phyloP scores from a whole-genome alignment of 352 stramenopile genomes.

The Globisporangium heterothallicum region DNA sequence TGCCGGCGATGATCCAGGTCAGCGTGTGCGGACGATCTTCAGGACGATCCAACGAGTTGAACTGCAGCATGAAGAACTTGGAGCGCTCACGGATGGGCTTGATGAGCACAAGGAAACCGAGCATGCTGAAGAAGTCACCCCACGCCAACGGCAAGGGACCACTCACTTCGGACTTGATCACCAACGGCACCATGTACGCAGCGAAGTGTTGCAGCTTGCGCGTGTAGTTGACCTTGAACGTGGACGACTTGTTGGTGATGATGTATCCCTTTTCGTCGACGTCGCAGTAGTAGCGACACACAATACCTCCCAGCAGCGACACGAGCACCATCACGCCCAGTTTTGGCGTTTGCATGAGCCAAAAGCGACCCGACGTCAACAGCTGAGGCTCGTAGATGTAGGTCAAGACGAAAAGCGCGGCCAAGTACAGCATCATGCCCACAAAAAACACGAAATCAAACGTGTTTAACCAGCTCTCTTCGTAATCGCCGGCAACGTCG shows the following conservation, averaged over 20 bases:
- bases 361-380: conserved; percentile 47
- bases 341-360: conserved; percentile 66
- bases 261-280: conserved; percentile 78
- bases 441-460: conserved; percentile 64
- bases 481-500: conserved; percentile 58
- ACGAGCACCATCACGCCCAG: conserved; percentile 69
- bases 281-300: conserved; percentile 66
- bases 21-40: conserved; percentile 78
- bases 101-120: conserved; percentile 75
- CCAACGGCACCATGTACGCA: conserved; percentile 69
- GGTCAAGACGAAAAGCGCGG: conserved; percentile 51
- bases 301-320: conserved; percentile 55
- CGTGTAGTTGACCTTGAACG: conserved; percentile 86
- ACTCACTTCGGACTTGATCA: conserved; percentile 52
- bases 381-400: conserved; percentile 51
- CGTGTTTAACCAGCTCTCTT: conserved; percentile 36
- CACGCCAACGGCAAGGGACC: conserved; percentile 59
- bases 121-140: conserved; percentile 71
- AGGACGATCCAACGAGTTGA: conserved; percentile 77
- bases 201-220: conserved; percentile 80
- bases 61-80: conserved; percentile 85
- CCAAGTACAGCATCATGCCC: conserved; percentile 45
- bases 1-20: conserved; percentile 79
- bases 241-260: conserved; percentile 71
- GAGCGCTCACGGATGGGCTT: conserved; percentile 69